phyloP scores from a whole-genome alignment of 2,329 filamentous ascomycete species.

The Decorospora gaudefroyi region DNA sequence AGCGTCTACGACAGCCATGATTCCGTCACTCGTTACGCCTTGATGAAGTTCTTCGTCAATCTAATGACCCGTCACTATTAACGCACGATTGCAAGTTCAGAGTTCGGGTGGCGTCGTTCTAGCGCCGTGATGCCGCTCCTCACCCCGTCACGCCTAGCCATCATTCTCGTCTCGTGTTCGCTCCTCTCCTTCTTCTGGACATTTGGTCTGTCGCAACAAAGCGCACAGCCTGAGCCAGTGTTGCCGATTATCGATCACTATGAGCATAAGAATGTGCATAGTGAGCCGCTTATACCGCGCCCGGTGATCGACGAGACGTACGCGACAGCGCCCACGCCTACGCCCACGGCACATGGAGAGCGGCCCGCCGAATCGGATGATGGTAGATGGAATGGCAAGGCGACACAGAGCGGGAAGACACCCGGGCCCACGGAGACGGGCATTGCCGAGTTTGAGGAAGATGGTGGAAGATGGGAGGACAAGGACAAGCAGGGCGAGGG shows the following conservation, averaged over 20 bases:
- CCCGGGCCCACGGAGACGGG: constrained; percentile 13
- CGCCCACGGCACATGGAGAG: constrained; percentile 7
- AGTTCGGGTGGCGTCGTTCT: too few relatives aligned
- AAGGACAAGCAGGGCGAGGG: constrained; percentile 12
- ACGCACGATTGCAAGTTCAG: too few relatives aligned
- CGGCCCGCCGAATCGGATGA: constrained; percentile 16
- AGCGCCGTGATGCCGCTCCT: constrained; percentile 38
- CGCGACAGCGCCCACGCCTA: constrained; percentile 5
- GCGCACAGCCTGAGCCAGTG: constrained; percentile 23
- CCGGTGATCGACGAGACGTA: constrained; percentile 18
- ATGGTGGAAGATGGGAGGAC: constrained; percentile 29
- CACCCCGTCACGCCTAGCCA: constrained; percentile 41
- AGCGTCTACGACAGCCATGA: too few relatives aligned
- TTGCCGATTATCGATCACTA: constrained; percentile 34
- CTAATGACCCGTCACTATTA: too few relatives aligned
- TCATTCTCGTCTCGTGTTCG: constrained; percentile 32
- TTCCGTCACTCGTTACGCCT: too few relatives aligned
- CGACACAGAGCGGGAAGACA: constrained; percentile 3
- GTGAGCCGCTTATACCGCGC: constrained; percentile 26
- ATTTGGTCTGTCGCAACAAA: constrained; percentile 31
- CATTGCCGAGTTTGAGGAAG: constrained; percentile 21
- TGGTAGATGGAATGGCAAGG: constrained; percentile 23
- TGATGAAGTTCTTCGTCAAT: too few relatives aligned
- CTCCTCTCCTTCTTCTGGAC: constrained; percentile 43
- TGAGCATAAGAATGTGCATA: constrained; percentile 27